A percentile compares a stretch with the other conserved stretches of the same genome.
phyloP scores from a whole-genome alignment of 352 stramenopile species.

The Phytopythium chamaehyphon region DNA sequence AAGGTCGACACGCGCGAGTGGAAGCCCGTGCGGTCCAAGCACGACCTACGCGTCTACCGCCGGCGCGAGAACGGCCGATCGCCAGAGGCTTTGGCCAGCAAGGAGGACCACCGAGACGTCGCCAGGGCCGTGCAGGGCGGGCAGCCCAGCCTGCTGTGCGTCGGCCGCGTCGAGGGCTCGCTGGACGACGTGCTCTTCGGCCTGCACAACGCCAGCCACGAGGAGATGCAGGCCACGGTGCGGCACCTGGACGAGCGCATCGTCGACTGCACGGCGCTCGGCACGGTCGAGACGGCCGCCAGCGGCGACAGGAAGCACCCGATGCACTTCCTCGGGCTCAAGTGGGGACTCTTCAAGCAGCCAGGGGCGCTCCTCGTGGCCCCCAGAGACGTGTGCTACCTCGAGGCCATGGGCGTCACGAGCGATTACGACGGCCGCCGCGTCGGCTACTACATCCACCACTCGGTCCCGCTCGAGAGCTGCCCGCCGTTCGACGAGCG shows the following conservation, averaged over 20 bases:
- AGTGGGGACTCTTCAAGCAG: conserved; percentile 42
- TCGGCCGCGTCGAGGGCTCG: conserved; percentile 38
- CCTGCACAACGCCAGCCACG: conserved; percentile 29
- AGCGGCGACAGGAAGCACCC: conserved; percentile 17
- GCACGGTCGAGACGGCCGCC: conserved; percentile 27
- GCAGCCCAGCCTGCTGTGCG: conserved; percentile 29
- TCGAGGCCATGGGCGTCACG: conserved; percentile 48
- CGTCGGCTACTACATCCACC: conserved; percentile 42
- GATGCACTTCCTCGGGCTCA: conserved; percentile 48
- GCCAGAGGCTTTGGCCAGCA: conserved; percentile 1
- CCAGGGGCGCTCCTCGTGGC: conserved; percentile 14
- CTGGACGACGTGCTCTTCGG: conserved; percentile 55
- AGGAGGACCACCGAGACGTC: conserved; percentile 3
- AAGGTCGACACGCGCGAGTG: conserved; percentile 21
- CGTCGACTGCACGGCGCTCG: conserved; percentile 35
- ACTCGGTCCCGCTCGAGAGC: conserved; percentile 39
- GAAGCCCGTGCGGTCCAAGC: conserved; percentile 30
- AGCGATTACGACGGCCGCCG: conserved; percentile 20
- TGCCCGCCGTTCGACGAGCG: conserved; percentile 32
- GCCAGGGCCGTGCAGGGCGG: conserved; percentile 3
- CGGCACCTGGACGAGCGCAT: conserved; percentile 23
- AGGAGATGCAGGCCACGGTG: conserved; percentile 37
- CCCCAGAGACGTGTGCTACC: conserved; percentile 17
- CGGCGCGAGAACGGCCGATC: conserved; percentile 12
- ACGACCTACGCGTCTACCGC: conserved; percentile 31